Conservation (phyloP, 352 stramenopile genomes). For the Globisporangium cederbergense region DNA sequence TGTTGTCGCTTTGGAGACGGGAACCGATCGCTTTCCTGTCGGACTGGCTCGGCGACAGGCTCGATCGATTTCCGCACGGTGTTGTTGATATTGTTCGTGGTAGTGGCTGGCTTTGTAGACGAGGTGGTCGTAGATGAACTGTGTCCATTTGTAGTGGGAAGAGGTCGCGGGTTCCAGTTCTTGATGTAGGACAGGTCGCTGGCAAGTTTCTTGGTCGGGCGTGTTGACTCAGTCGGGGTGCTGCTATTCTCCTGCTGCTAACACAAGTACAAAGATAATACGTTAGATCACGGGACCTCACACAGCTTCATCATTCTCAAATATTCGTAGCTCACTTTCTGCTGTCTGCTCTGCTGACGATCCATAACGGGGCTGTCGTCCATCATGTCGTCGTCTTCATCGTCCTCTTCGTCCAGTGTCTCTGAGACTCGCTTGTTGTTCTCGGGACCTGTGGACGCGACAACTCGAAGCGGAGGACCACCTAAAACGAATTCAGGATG, state of each 20-base stretch:
- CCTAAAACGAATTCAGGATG: neutral
- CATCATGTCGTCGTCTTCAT: slow-evolving; percentile 33
- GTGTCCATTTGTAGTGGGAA: slow-evolving; percentile 5
- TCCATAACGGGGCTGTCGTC: slow-evolving; percentile 16
- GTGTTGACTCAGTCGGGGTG: slow-evolving; percentile 9
- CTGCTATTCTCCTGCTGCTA: neutral
- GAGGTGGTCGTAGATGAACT: neutral
- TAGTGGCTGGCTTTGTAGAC: neutral
- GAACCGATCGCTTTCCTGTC: slow-evolving; percentile 18
- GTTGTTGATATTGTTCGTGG: slow-evolving; percentile 6
- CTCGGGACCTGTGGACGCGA: slow-evolving; percentile 25
- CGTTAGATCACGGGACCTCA: neutral
- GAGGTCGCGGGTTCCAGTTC: slow-evolving; percentile 34
- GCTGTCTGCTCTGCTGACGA: slow-evolving; percentile 15
- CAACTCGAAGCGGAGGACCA: slow-evolving; percentile 47
- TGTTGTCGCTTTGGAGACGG: slow-evolving; percentile 53
- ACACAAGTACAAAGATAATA: neutral
- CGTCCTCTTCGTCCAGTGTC: slow-evolving; percentile 43
- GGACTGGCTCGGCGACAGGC: slow-evolving; percentile 2
- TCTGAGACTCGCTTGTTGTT: slow-evolving; percentile 23
- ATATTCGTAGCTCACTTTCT: slow-evolving; percentile 15
- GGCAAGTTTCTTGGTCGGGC: slow-evolving; percentile 14
- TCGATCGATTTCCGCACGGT: slow-evolving; percentile 6
- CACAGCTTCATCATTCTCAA: neutral
- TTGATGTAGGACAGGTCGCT: slow-evolving; percentile 42